phyloP scores from a whole-genome alignment of 1,139 yeast genomes.

The Candida pseudocylindracea region DNA sequence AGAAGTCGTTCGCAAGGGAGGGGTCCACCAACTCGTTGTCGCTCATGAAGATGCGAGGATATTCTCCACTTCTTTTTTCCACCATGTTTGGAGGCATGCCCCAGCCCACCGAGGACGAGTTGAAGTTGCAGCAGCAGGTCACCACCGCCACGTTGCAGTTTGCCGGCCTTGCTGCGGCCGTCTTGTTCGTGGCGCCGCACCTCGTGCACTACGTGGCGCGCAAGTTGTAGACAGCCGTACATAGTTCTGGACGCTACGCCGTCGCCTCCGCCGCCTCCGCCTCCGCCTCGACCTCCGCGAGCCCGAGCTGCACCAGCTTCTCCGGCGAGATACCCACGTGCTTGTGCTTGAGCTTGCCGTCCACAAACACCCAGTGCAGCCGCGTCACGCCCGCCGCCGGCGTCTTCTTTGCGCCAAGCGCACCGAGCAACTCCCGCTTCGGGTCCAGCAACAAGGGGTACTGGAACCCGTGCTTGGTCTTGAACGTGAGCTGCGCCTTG shows the following conservation, averaged over 20 bases:
- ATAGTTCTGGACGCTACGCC: too few species aligned
- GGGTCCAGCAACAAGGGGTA: constrained; percentile 69
- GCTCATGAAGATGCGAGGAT: too few species aligned
- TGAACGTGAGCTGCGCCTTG: constrained; percentile 54
- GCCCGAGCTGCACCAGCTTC: constrained; percentile 1
- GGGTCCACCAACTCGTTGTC: too few species aligned
- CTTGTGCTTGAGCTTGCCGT: constrained; percentile 48
- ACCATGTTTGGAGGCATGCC: too few species aligned
- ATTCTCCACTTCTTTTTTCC: too few species aligned
- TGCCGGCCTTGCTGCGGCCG: constrained; percentile 54
- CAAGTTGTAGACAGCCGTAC: constrained; percentile 15
- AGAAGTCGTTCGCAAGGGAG: too few species aligned
- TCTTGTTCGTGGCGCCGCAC: constrained; percentile 59
- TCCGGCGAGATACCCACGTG: constrained; percentile 63
- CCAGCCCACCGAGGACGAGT: constrained; percentile 41
- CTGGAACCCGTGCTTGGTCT: constrained; percentile 46
- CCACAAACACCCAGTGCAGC: constrained; percentile 74
- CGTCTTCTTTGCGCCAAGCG: constrained; percentile 64
- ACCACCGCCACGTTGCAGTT: constrained; percentile 42
- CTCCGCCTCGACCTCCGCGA: too few species aligned
- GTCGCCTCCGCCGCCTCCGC: too few species aligned
- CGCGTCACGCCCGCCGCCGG: constrained; percentile 53
- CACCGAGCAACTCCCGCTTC: constrained; percentile 36
- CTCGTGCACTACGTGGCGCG: constrained; percentile 36
- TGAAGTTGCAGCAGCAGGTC: constrained; percentile 46